Base-by-base conservation (phyloP, 768 basidiomycete species). In the Kondoa malvinella region DNA sequence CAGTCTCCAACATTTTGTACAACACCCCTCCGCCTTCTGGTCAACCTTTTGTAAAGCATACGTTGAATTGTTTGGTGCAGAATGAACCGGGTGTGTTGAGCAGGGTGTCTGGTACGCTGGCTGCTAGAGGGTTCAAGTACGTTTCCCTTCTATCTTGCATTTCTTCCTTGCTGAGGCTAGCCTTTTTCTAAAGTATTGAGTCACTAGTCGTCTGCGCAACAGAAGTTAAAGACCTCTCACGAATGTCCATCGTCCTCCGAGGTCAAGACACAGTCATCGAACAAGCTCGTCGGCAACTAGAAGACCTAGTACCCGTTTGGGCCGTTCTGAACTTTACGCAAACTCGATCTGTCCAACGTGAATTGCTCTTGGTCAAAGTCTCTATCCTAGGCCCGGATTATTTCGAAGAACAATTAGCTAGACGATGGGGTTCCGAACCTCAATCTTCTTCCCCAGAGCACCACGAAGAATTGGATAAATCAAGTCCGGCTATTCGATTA, bases 51-150 rank as follows among this genome's bases (percentile, higher is more conserved):
- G 65, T 69, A 4, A 66, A 69, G 26, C 94, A 97, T 76, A 83
- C 92, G 68, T 82, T 97, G 70, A 97, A 99, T 79, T 96, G 92
- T 77, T 85, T 99, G 69, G 95, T 97, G 2, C 95, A 99, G 78
- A 96, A 99, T 76, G 95, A 99, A 79, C 95, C 95, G 1, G 95
- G 95, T 74, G 95, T 99, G n/a, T 83, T 99, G 15, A 95, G 94
- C 31, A 87, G 95, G 73, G 92, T 99, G 1, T 94, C 94, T 3
- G 95, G 95, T 66, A 96, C 94, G 74, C 83, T 99, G 27, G 95
- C 95, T 25, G 95, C 89, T 56, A 82, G 95, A 71, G 95, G 95
- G 2, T 95, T 99, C 82, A 99, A 99, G 78, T 79, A 30, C 65
- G 76, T 73, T 12, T 2, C 32, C 16, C 29, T 40, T 50, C 12